Base-by-base conservation (phyloP, 78 protist species). In the Tieghemostelium lacteum region DNA sequence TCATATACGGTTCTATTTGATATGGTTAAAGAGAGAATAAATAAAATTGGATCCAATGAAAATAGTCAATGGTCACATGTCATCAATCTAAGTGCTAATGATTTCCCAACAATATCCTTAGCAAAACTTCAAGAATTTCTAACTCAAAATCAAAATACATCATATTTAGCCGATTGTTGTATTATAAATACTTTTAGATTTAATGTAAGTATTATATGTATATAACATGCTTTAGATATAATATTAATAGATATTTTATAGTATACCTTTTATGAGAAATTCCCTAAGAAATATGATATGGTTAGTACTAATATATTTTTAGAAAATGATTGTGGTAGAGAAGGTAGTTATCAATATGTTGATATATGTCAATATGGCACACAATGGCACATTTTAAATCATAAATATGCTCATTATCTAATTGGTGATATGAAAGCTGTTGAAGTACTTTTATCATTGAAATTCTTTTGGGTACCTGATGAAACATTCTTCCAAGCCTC, bases 21-120 rank as follows among this genome's bases (percentile, higher is more conserved):
- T 58, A 73, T 73, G 83, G 67, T 73, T n/a, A 28, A 58, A 1
- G 61, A 73, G 58, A 70, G 75, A 70, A 73, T 10, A 24, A 26
- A 20, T 20, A n/a, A 24, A 8, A 37, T 14, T 10, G 5, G 2
- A 37, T 8, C 52, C 64, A 29, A 58, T 31, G 22, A 57, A 37
- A 37, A 67, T 29, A n/a, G 2, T 28, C 2, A 16, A 5, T 73
- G 66, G 66, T 39, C 83, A 36, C 83, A 73, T 73, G 39, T 73
- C 17, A 58, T 73, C 0, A 73, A 73, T 58, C 26, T 73, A 57
- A 73, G 83, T 73, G 20, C 16, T 5, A 54, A 73, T 57, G 83
- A 73, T 73, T 45, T 73, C 55, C 83, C 83, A 58, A 24, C 62
- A 19, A 42, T 54, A 20, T 22, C 78, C 4, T 14, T 72, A 19